phyloP scores from a whole-genome alignment of 2,329 filamentous ascomycete species.

The Laburnicola sp. region DNA sequence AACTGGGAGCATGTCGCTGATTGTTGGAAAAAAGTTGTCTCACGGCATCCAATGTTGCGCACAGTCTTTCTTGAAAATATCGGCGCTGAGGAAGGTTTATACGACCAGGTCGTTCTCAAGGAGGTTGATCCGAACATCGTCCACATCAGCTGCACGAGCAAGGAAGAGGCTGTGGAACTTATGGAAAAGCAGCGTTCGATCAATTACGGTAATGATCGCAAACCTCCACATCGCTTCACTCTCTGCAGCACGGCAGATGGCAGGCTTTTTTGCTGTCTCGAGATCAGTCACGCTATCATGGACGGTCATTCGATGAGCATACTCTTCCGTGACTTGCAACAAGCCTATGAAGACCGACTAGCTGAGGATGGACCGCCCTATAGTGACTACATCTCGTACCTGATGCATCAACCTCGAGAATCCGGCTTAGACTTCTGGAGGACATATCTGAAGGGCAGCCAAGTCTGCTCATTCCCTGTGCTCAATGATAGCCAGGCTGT shows the following conservation, averaged over 20 bases:
- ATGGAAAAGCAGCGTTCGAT: constrained; percentile 29
- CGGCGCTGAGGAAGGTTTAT: constrained; percentile 34
- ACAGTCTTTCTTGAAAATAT: constrained; percentile 41
- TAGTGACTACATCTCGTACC: constrained; percentile 39
- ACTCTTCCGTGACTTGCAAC: constrained; percentile 30
- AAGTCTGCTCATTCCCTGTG: constrained; percentile 39
- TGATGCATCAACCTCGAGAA: constrained; percentile 29
- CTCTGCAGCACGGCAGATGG: constrained; percentile 29
- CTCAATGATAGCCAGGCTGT: constrained; percentile 27
- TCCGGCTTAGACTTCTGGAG: constrained; percentile 38
- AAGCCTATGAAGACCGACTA: constrained; percentile 31
- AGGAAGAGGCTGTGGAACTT: constrained; percentile 23
- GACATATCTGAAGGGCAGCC: constrained; percentile 33
- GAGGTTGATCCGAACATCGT: constrained; percentile 29
- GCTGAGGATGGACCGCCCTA: constrained; percentile 32
- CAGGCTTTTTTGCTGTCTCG: constrained; percentile 33
- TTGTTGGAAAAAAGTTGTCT: constrained; percentile 35
- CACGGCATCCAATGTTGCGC: constrained; percentile 34
- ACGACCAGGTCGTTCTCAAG: constrained; percentile 39
- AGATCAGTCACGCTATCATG: constrained; percentile 43
- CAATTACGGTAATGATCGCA: constrained; percentile 28
- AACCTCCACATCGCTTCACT: constrained; percentile 39
- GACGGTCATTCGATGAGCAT: constrained; percentile 42
- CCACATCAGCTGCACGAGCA: constrained; percentile 24
- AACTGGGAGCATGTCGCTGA: constrained; percentile 23